phyloP scores from a whole-genome alignment of 73 alveolate genomes.

The Tetrahymena malaccensis region DNA sequence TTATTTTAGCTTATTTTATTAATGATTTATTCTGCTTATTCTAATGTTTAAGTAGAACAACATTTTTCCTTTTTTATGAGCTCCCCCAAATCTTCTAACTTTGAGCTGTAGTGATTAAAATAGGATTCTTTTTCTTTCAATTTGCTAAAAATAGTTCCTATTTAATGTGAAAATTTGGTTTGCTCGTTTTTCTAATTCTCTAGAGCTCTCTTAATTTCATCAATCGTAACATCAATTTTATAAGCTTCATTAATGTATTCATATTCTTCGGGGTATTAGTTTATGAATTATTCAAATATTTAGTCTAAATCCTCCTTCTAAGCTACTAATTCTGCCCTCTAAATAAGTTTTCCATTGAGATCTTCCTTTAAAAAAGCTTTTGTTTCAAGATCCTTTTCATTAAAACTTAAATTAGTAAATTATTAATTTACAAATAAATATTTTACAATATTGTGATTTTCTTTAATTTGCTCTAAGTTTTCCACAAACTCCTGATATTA shows the following conservation, averaged over 20 bases:
- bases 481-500: neutral
- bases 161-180: neutral
- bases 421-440: neutral
- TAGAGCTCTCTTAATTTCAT: neutral
- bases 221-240: neutral
- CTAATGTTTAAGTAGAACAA: neutral
- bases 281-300: conserved; percentile 5
- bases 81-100: neutral
- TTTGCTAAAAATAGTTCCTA: neutral
- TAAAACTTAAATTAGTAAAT: neutral
- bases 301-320: conserved; percentile 36
- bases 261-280: neutral
- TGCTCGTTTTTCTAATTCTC: neutral
- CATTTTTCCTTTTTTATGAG: neutral
- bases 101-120: neutral
- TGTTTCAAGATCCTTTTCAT: conserved; percentile 9
- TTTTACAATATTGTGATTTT: neutral
- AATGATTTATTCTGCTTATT: neutral
- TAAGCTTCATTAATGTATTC: neutral
- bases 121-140: neutral
- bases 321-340: conserved; percentile 40
- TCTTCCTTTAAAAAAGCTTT: conserved; percentile 24
- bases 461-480: neutral
- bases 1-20: neutral
- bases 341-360: conserved; percentile 11